phyloP scores from a whole-genome alignment of 345 rosid genomes.

The Camelina sativa region DNA sequence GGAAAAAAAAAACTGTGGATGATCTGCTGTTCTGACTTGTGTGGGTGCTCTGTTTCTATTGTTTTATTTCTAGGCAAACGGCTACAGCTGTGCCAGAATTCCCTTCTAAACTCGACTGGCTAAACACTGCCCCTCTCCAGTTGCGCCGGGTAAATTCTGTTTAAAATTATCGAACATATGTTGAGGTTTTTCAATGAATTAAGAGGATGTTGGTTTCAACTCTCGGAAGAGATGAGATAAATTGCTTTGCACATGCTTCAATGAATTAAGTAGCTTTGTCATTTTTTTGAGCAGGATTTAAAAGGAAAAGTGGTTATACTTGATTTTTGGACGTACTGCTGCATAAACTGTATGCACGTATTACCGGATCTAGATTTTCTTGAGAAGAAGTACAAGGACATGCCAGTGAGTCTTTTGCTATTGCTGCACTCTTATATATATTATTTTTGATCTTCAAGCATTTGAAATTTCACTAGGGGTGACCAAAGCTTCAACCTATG shows the following conservation, averaged over 20 bases:
- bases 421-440: background rate
- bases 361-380: slow-evolving; percentile 84
- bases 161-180: background rate
- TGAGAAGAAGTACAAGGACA: slow-evolving; percentile 88
- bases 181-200: background rate
- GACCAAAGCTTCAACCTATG: background rate
- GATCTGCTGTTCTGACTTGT: slow-evolving; percentile 12
- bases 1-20: background rate
- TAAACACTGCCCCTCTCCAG: slow-evolving; percentile 88
- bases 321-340: slow-evolving; percentile 98
- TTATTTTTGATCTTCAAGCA: slow-evolving; percentile 9
- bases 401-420: slow-evolving; percentile 61
- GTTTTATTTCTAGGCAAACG: slow-evolving; percentile 54
- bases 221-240: background rate
- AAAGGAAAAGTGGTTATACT: slow-evolving; percentile 91
- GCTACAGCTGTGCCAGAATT: slow-evolving; percentile 81
- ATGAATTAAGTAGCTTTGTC: background rate
- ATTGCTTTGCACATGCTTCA: slow-evolving; percentile 17
- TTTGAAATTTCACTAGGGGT: background rate
- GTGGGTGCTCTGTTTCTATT: slow-evolving; percentile 11
- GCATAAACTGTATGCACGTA: slow-evolving; percentile 95
- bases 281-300: slow-evolving; percentile 64
- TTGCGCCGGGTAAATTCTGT: slow-evolving; percentile 65
- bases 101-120: slow-evolving; percentile 88
- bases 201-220: no score